phyloP scores from a whole-genome alignment of 306 rosid species.

The Trifolium repens region DNA sequence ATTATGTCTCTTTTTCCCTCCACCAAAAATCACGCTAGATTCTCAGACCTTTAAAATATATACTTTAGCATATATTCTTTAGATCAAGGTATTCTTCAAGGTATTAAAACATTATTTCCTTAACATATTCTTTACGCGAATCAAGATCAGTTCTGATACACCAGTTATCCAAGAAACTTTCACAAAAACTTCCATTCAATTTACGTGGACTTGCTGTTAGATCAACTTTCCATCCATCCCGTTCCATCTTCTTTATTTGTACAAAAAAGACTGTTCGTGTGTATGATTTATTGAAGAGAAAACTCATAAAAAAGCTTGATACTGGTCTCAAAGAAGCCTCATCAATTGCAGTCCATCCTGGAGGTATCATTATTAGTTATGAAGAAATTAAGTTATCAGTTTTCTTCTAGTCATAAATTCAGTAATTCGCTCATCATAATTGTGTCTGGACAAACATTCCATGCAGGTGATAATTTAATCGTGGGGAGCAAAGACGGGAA shows the following conservation, averaged over 20 bases:
- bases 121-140: slow-evolving; percentile 81
- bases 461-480: slow-evolving; percentile 88
- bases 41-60: no score
- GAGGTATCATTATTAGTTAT: slow-evolving; percentile 54
- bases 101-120: slow-evolving; percentile 48
- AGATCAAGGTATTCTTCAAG: no score
- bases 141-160: slow-evolving; percentile 83
- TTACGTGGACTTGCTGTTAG: slow-evolving; percentile 86
- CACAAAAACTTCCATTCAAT: slow-evolving; percentile 79
- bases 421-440: slow-evolving; percentile 9
- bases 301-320: slow-evolving; percentile 72
- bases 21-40: slow-evolving; percentile 22
- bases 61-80: no score
- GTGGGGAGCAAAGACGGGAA: slow-evolving; percentile 99
- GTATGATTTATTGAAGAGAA: slow-evolving; percentile 72
- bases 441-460: slow-evolving; percentile 30
- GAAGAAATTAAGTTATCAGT: neutral
- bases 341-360: slow-evolving; percentile 90
- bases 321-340: slow-evolving; percentile 91
- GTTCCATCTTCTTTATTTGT: slow-evolving; percentile 75
- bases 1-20: slow-evolving; percentile 23
- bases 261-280: slow-evolving; percentile 78
- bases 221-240: slow-evolving; percentile 84
- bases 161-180: slow-evolving; percentile 76
- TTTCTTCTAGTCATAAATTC: slow-evolving; percentile 23